Evolutionary conservation across 1,139 yeast genomes (phyloP), one percentile per base, ranked within the genome.

Genomic region (Zygosaccharomyces pseudobailii): DNA sequence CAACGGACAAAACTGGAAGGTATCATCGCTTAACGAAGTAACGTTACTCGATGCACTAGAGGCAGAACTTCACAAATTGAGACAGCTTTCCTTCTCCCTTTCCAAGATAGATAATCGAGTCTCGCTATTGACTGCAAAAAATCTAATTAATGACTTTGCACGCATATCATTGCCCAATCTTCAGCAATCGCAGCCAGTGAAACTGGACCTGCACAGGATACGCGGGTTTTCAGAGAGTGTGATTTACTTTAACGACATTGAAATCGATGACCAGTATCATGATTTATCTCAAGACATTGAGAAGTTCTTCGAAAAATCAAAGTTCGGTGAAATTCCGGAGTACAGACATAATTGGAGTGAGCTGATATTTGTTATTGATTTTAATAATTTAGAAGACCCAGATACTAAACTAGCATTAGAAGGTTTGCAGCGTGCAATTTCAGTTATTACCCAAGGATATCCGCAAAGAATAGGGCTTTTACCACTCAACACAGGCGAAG

Each of bases 391-490:
- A 20, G 67, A 71, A 2, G 79, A 81, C 62, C 57, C 75, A 50
- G 65, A 70, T 31, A 74, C 73, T 1, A 57, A 76, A 51, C 65
- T 70, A 24, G 76, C 76, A 1, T 65, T 82, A 28, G 70, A 75
- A 37, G 73, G 80, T 3, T 63, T 80, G 36, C 61, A 82, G 0
- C 73, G 77, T 32, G 69, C 79, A 1, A 32, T 65, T 6, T 50
- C 52, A n/a, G 73, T 86, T 19, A 63, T 80, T 24, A 71, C 76
- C 25, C 74, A 78, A 36, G 80, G 81, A 0, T 72, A 86, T 17
- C 89, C 96, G 0, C 84, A 89, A 55, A 87, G 90, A 62, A 62
- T 92, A 47, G 98, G 97, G 3, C 53, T 92, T 2, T 68, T 92
- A 23, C 95, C 97, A 0, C 53, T 86, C 3, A 54, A 52, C 22